Evolutionary conservation across 2,329 filamentous ascomycete species (phyloP), one percentile per base, ranked within the genome.

Genomic region (Fusarium equiseti): DNA sequence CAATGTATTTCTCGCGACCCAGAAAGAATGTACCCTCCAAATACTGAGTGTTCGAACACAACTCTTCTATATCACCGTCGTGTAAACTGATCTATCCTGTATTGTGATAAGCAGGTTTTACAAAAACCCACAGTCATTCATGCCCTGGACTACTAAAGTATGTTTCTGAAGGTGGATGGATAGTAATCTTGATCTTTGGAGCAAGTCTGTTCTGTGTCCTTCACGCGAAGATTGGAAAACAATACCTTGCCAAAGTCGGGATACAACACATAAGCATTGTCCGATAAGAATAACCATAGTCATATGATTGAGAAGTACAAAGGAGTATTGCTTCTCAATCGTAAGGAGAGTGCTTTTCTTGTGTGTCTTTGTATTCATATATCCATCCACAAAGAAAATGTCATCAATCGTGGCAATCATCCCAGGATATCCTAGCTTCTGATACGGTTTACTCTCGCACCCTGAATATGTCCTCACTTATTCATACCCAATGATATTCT

Each of bases 361-460:
- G 10, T 29, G 24, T n/a, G 11, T 50, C 27, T 62, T n/a, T 53
- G 27, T n/a, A 42, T 24, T 32, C 27, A 56, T 48, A 45, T 42
- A 24, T 52, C 43, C 29, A 45, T 58, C 44, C 42, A 63, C 56
- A 60, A 56, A 50, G 55, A 58, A 72, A 70, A 60, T 29, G 62
- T 72, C 70, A 59, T 72, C 57, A 73, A 52, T 73, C 70, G 27
- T 72, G 52, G 61, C 66, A 68, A 29, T 66, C 66, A 71, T 72
- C 42, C 42, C 52, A 51, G 52, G 32, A 55, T 61, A 57, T 67
- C 53, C 53, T 50, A 63, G n/a, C 35, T 45, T 42, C 38, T 50
- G 35, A 38, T 38, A 43, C 38, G 46, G 26, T 27, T 31, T 35
- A 48, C 12, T 46, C 27, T 15, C 50, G 26, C 31, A 32, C 11